Evolutionary conservation across 805 yeast species (phyloP).

Genomic region (Soucietia sequanensis): DNA sequence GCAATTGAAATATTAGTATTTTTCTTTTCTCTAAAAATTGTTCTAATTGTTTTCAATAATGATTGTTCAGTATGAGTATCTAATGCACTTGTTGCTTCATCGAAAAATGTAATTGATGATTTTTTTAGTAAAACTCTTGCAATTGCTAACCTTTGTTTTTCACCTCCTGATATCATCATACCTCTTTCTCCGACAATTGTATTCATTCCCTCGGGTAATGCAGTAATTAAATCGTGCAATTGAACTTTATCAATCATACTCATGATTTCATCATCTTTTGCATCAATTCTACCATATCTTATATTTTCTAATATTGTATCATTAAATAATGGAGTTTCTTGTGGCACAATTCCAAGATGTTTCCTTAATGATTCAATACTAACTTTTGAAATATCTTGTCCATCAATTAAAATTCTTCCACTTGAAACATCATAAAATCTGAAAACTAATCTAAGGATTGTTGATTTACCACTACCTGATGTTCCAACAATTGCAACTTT

Average conservation of each 20-base stretch:
- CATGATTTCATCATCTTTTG: slow-evolving; percentile 69
- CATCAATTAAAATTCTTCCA: slow-evolving; percentile 83
- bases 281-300: slow-evolving; percentile 75
- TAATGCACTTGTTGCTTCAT: slow-evolving; percentile 94
- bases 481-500: slow-evolving; percentile 97
- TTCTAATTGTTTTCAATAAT: slow-evolving; percentile 68
- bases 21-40: slow-evolving; percentile 53
- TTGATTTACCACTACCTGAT: slow-evolving; percentile 93
- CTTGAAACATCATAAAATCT: slow-evolving; percentile 81
- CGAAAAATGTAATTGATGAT: slow-evolving; percentile 90
- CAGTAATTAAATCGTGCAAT: slow-evolving; percentile 57
- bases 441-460: slow-evolving; percentile 78
- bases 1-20: slow-evolving; percentile 90
- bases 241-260: slow-evolving; percentile 69
- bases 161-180: slow-evolving; percentile 99
- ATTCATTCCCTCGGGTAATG: slow-evolving; percentile 78
- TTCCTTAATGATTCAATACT: slow-evolving; percentile 72
- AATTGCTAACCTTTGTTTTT: slow-evolving; percentile 91
- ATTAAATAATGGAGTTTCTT: slow-evolving; percentile 93
- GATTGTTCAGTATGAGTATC: slow-evolving; percentile 96
- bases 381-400: slow-evolving; percentile 77
- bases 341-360: slow-evolving; percentile 91
- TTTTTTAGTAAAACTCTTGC: slow-evolving; percentile 84
- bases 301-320: slow-evolving; percentile 87
- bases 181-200: slow-evolving; percentile 97